Percentiles rank a stretch among this genome's conserved stretches.
Conservation (phyloP, 176 grass and related monocot species). For the Thinopyrum elongatum region DNA sequence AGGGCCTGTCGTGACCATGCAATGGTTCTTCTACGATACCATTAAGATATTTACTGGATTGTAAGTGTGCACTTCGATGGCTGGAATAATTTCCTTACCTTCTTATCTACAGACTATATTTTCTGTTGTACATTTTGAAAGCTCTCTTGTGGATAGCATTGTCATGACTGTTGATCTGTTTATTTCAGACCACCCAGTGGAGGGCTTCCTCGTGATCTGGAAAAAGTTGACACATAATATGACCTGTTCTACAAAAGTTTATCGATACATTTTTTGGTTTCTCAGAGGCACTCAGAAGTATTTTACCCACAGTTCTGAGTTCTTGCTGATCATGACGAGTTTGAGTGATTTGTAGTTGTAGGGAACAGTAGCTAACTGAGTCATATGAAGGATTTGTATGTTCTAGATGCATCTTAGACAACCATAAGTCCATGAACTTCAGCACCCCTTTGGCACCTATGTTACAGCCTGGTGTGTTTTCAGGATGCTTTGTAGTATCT, state of each 20-base stretch:
- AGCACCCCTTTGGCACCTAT: slow-evolving; percentile 1
- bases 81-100: not conserved
- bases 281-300: not conserved
- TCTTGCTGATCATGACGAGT: not conserved
- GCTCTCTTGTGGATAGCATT: not conserved
- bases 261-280: slow-evolving; percentile 1
- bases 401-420: not conserved
- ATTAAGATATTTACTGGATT: slow-evolving; percentile 89
- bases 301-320: slow-evolving; percentile 8
- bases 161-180: slow-evolving; percentile 16
- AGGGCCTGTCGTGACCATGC: slow-evolving; percentile 86
- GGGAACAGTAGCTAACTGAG: slow-evolving; percentile 3
- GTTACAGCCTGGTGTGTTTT: slow-evolving; percentile 3
- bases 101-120: not conserved
- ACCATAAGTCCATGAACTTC: not conserved
- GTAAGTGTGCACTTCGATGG: slow-evolving; percentile 53
- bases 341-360: not conserved
- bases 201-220: slow-evolving; percentile 62
- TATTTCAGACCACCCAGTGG: slow-evolving; percentile 86
- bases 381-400: not conserved
- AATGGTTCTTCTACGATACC: slow-evolving; percentile 96
- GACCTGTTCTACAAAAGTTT: not conserved
- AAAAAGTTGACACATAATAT: slow-evolving; percentile 47
- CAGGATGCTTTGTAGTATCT: not conserved
- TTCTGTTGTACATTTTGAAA: slow-evolving; percentile 4